Base-by-base conservation (phyloP, 768 basidiomycete genomes). In the Kondoa subrosea region DNA sequence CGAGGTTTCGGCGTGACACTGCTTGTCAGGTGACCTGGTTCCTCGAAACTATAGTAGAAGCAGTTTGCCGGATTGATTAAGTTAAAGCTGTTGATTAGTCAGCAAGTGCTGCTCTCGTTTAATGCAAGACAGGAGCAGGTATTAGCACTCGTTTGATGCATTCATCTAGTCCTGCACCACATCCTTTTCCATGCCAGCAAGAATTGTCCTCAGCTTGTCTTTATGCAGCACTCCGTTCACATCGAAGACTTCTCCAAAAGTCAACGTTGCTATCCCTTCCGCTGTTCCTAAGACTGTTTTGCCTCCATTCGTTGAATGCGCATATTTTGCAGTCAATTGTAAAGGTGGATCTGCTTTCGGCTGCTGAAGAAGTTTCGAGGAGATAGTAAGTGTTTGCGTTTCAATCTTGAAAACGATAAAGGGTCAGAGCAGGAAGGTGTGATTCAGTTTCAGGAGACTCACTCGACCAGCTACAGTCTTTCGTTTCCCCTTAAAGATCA, bases 401-500 rank as follows among this genome's bases (percentile, higher is more conserved):
- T 92, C 85, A 75, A 95, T 93, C 87, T 92, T 76, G 4, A n/a
- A n/a, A 29, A 25, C 56, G 68, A 58, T 64, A 12, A 2, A 50
- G 57, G 26, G 21, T n/a, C 29, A 33, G 8, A 56, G 27, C 29
- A 66, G 59, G 57, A 69, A 27, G 33, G 58, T 68, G 66, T 30
- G 56, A 31, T 70, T 25, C 40, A 59, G 56, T 65, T 64, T 14
- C 29, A 68, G 17, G 57, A 2, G 26, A 79, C 85, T 68, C 71
- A 89, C 88, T 68, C 89, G 82, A 76, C 89, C 90, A 17, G 88
- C 87, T 70, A 93, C 84, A 17, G 88, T 87, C 78, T 92, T 91
- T 71, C 91, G 84, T 75, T 87, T 89, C 34, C 91, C 91, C 29
- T 87, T 84, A 75, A 90, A 96, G 69, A 93, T 84, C 65, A 84